These are phyloP conservation scores for Candida berthetii DNA, from an alignment of 805 yeast genomes.

Conservation along the genomic window DNA sequence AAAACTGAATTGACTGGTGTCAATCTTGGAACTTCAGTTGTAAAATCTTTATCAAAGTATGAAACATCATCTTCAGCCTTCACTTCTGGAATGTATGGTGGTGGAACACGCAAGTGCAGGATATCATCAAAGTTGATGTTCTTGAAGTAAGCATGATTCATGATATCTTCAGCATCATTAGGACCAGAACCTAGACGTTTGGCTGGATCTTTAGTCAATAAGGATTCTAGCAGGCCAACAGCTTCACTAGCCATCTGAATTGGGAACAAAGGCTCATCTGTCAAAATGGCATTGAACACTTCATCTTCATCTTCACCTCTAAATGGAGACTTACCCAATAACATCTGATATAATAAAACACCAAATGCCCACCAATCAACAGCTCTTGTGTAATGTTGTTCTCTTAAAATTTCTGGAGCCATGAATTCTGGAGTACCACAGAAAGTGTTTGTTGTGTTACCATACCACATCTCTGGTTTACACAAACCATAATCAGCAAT, in stretches of 20 bases:
- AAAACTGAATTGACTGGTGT: slow-evolving; percentile 91
- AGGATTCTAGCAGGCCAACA: slow-evolving; percentile 86
- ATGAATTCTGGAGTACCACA: slow-evolving; percentile 99
- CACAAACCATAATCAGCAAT: slow-evolving; percentile 97
- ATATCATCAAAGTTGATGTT: slow-evolving; percentile 90
- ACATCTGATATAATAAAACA: slow-evolving; percentile 92
- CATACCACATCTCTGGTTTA: slow-evolving; percentile 87
- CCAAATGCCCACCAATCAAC: slow-evolving; percentile 99
- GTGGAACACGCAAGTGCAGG: slow-evolving; percentile 59
- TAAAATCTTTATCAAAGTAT: slow-evolving; percentile 91
- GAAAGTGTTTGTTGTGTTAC: slow-evolving; percentile 84
- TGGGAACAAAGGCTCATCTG: slow-evolving; percentile 95
- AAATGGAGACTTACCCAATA: slow-evolving; percentile 93
- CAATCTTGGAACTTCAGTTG: slow-evolving; percentile 88
- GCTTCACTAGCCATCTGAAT: slow-evolving; percentile 97
- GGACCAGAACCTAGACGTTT: slow-evolving; percentile 83
- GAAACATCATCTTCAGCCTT: slow-evolving; percentile 85
- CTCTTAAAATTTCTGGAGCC: slow-evolving; percentile 97
- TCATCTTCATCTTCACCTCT: slow-evolving; percentile 97
- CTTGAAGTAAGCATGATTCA: slow-evolving; percentile 91
- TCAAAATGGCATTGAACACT: slow-evolving; percentile 90
- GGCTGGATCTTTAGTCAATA: slow-evolving; percentile 83
- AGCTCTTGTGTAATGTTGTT: slow-evolving; percentile 85
- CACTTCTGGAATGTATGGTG: slow-evolving; percentile 88
- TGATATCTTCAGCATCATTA: slow-evolving; percentile 86